Evolutionary conservation across 2,329 filamentous ascomycete species (phyloP).

Genomic region (Leptosphaerulina australis): DNA sequence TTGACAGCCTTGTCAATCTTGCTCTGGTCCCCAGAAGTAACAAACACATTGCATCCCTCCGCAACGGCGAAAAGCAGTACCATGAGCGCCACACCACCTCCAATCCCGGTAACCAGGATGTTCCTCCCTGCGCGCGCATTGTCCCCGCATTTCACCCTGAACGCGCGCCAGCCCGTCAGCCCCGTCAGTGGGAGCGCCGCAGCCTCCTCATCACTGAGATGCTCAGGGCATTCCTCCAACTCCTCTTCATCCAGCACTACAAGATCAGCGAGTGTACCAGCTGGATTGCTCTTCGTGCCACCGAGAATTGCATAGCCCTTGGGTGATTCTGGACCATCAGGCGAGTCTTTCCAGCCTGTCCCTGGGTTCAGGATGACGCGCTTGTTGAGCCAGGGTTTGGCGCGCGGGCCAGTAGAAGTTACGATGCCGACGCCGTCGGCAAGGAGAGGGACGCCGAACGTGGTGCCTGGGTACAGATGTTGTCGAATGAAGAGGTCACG

Average conservation of each 20-base stretch:
- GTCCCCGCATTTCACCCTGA: slow-evolving; percentile 73
- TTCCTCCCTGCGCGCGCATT: slow-evolving; percentile 70
- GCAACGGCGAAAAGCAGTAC: slow-evolving; percentile 78
- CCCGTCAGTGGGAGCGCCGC: slow-evolving; percentile 86
- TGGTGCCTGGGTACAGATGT: slow-evolving; percentile 84
- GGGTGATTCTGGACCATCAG: slow-evolving; percentile 73
- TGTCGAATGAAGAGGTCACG: slow-evolving; percentile 94
- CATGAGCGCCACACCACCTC: slow-evolving; percentile 87
- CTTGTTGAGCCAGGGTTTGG: slow-evolving; percentile 64
- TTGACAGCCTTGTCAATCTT: slow-evolving; percentile 76
- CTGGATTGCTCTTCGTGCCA: slow-evolving; percentile 66
- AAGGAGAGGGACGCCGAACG: slow-evolving; percentile 78
- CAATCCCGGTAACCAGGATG: slow-evolving; percentile 87
- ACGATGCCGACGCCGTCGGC: slow-evolving; percentile 84
- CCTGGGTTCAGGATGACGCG: slow-evolving; percentile 80
- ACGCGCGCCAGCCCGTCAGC: slow-evolving; percentile 84
- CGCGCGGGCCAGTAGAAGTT: slow-evolving; percentile 63
- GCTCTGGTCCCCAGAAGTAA: slow-evolving; percentile 74
- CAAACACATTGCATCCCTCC: slow-evolving; percentile 76
- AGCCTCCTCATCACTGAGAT: slow-evolving; percentile 74
- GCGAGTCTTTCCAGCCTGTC: slow-evolving; percentile 74
- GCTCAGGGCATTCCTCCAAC: slow-evolving; percentile 74
- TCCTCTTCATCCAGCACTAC: slow-evolving; percentile 72
- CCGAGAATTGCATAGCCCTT: slow-evolving; percentile 69
- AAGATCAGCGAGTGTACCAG: slow-evolving; percentile 78